Percentiles rank a stretch among this genome's conserved stretches.
Conservation (phyloP, 306 rosid genomes). For the Casuarina equisetifolia region DNA sequence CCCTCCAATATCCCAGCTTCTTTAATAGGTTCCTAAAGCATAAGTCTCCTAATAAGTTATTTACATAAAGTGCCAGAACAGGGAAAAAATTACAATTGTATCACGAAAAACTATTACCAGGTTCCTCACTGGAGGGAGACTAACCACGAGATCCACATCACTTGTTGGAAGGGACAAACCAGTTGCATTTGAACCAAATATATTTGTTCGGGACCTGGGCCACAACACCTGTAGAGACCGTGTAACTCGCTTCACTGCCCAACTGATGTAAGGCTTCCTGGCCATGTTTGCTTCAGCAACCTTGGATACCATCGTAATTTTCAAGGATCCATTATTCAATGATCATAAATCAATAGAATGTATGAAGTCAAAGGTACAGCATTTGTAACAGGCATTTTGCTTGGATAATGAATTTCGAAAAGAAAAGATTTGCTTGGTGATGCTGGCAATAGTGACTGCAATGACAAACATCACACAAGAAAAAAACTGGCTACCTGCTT, state of each 20-base stretch:
- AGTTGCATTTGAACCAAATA: conserved; percentile 91
- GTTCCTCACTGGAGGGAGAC: conserved; percentile 96
- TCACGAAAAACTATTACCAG: conserved; percentile 48
- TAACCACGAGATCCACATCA: conserved; percentile 96
- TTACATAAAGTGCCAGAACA: conserved; percentile 15
- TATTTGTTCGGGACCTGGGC: conserved; percentile 93
- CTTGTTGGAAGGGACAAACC: conserved; percentile 95
- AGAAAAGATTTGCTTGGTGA: neutral
- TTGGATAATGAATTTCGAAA: neutral
- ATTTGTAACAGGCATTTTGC: conserved; percentile 22
- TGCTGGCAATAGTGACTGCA: neutral
- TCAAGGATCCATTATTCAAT: conserved; percentile 24
- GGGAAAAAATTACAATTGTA: conserved; percentile 10
- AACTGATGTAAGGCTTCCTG: conserved; percentile 83
- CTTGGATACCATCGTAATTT: conserved; percentile 45
- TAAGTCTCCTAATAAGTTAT: conserved; percentile 12
- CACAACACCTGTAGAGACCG: conserved; percentile 91
- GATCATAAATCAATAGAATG: conserved; percentile 11
- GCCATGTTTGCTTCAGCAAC: conserved; percentile 81
- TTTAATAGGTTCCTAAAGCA: conserved; percentile 85
- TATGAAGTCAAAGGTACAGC: conserved; percentile 19
- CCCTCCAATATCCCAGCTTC: conserved; percentile 99
- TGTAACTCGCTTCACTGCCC: conserved; percentile 96
- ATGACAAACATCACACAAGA: neutral
- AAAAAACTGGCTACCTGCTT: conserved; percentile 50